Conservation (phyloP, 805 yeast genomes). For the Kluyveromyces aestuarii region DNA sequence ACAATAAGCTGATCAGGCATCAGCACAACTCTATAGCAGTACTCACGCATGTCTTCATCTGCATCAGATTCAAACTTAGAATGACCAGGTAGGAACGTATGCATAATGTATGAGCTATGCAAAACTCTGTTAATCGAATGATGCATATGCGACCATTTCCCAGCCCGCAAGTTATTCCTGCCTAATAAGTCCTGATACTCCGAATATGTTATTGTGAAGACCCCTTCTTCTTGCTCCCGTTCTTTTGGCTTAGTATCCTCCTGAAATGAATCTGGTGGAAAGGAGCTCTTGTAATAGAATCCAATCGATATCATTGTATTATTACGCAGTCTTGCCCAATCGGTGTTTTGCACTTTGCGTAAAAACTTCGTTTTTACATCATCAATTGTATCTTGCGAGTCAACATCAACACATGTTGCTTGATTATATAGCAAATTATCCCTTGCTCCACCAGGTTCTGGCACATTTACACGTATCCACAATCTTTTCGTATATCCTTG, state of each 20-base stretch:
- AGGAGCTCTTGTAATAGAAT: slow-evolving; percentile 24
- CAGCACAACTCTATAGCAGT: slow-evolving; percentile 10
- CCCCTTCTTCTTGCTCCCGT: background rate
- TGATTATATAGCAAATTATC: slow-evolving; percentile 7
- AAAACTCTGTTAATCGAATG: background rate
- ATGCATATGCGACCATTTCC: slow-evolving; percentile 1
- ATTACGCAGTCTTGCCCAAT: slow-evolving; percentile 46
- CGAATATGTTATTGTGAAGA: background rate
- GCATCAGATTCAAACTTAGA: background rate
- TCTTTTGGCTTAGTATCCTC: background rate
- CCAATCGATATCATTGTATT: slow-evolving; percentile 63
- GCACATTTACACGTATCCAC: background rate
- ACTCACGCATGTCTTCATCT: background rate
- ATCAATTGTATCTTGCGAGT: slow-evolving; percentile 61
- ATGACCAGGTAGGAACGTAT: background rate
- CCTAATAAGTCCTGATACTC: background rate
- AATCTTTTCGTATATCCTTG: background rate
- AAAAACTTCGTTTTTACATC: slow-evolving; percentile 65
- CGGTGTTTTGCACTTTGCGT: slow-evolving; percentile 44
- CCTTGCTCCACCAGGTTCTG: background rate
- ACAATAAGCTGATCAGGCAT: slow-evolving; percentile 23
- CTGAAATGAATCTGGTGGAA: background rate
- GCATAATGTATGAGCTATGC: background rate
- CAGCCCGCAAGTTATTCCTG: background rate
- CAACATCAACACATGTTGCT: slow-evolving; percentile 64